A percentile compares a stretch with the other conserved stretches of the same genome.
These are phyloP conservation scores for Salix purpurea DNA, from an alignment of 345 rosid species.

Conservation along the genomic window DNA sequence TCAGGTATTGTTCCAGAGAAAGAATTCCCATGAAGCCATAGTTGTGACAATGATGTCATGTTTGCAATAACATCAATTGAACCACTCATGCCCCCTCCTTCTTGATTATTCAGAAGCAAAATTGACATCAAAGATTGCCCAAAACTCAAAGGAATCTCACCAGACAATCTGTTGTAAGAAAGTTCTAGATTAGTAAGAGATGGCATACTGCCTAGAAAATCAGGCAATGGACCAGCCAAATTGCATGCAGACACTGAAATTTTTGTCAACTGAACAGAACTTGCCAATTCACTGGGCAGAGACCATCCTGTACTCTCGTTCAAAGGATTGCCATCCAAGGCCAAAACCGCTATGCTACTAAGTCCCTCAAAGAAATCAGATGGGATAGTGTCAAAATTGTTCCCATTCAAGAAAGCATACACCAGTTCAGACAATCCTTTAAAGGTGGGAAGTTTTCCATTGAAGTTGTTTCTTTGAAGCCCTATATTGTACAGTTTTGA, in stretches of 20 bases:
- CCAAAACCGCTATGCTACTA: slow-evolving; percentile 31
- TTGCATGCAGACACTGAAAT: slow-evolving; percentile 37
- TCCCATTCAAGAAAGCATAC: slow-evolving; percentile 40
- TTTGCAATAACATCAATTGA: slow-evolving; percentile 35
- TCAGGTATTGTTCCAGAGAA: slow-evolving; percentile 42
- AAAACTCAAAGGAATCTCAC: slow-evolving; percentile 41
- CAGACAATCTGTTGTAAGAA: slow-evolving; percentile 39
- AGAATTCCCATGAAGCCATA: slow-evolving; percentile 55
- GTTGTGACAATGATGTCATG: slow-evolving; percentile 36
- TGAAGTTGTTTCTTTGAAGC: slow-evolving; percentile 42
- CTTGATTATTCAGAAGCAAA: slow-evolving; percentile 49
- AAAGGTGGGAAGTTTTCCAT: slow-evolving; percentile 40
- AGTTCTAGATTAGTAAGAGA: slow-evolving; percentile 33
- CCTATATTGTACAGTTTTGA: slow-evolving; percentile 41
- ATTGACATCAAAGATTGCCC: slow-evolving; percentile 33
- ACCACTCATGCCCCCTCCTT: slow-evolving; percentile 34
- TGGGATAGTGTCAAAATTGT: slow-evolving; percentile 40
- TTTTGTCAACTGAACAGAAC: slow-evolving; percentile 34
- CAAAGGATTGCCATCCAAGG: slow-evolving; percentile 45
- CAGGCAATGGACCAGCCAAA: slow-evolving; percentile 42
- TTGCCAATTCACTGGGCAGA: slow-evolving; percentile 32
- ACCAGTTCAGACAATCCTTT: slow-evolving; percentile 42
- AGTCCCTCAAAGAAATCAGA: slow-evolving; percentile 48
- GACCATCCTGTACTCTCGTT: slow-evolving; percentile 44
- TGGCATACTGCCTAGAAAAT: slow-evolving; percentile 33